A percentile compares a stretch with the other conserved stretches of the same genome.
Evolutionary conservation across 495 filamentous ascomycete genomes (phyloP).

Genomic region (Talaromyces thailandensis): DNA sequence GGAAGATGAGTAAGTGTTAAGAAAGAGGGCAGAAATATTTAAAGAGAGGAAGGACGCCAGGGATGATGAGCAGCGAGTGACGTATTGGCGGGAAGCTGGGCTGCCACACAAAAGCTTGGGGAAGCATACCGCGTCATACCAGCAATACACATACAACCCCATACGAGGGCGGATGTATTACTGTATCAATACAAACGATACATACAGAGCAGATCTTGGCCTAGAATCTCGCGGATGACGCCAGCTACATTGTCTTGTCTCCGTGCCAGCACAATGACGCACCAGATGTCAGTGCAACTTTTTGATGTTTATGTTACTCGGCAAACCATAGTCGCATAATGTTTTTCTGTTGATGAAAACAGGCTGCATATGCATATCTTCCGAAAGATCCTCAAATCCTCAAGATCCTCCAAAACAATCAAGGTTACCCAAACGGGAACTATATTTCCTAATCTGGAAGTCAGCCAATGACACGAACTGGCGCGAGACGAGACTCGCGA

Average conservation of each 20-base stretch:
- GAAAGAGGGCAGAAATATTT: neutral
- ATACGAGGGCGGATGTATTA: neutral
- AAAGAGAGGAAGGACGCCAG: slow-evolving; percentile 9
- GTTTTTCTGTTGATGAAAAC: no score
- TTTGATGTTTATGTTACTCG: no score
- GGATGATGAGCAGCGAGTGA: slow-evolving; percentile 33
- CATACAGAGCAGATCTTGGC: neutral
- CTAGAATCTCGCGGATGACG: neutral
- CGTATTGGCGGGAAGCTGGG: slow-evolving; percentile 23
- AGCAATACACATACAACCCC: neutral
- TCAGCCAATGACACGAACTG: neutral
- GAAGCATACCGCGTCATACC: neutral
- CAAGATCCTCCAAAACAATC: neutral
- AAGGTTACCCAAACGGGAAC: neutral
- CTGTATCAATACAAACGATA: neutral
- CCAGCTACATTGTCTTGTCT: no score
- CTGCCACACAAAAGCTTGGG: neutral
- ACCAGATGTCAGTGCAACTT: no score
- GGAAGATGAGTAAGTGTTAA: neutral
- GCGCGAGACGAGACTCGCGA: no score
- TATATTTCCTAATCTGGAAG: neutral
- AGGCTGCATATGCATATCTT: no score
- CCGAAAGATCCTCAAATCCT: no score
- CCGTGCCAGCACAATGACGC: neutral
- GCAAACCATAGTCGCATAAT: no score